phyloP scores from a whole-genome alignment of 257 asterid species.

The Fraxinus cuspidata region DNA sequence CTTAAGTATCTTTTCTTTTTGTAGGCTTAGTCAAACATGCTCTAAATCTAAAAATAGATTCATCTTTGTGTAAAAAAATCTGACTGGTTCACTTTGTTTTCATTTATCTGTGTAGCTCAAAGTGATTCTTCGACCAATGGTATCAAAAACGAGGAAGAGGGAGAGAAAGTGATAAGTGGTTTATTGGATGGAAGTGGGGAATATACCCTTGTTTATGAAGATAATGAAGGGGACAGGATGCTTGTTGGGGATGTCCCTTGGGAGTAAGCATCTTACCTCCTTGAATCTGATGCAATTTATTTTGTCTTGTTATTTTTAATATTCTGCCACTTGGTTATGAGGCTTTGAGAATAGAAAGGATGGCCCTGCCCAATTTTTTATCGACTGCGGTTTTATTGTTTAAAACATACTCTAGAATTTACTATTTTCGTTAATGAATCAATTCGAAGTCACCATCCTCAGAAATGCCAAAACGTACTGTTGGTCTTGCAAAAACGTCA shows the following conservation, averaged over 20 bases:
- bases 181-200: conserved; percentile 84
- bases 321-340: conserved; percentile 19
- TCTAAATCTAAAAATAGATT: neutral
- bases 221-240: conserved; percentile 97
- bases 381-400: neutral
- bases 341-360: neutral
- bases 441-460: neutral
- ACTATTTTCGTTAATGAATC: neutral
- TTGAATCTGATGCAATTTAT: conserved; percentile 36
- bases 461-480: too few relatives aligned
- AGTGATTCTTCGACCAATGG: conserved; percentile 45
- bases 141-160: conserved; percentile 37
- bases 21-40: neutral
- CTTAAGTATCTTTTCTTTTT: neutral
- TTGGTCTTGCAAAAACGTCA: too few relatives aligned
- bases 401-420: neutral
- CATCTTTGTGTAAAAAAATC: too few relatives aligned
- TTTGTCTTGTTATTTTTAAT: conserved; percentile 22
- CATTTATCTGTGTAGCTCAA: conserved; percentile 52
- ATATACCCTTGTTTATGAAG: conserved; percentile 95
- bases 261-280: conserved; percentile 70
- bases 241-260: conserved; percentile 99
- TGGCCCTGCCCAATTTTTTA: neutral
- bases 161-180: conserved; percentile 52
- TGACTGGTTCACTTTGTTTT: neutral